phyloP scores from a whole-genome alignment of 768 basidiomycete genomes.

The Pluteus cervinus region DNA sequence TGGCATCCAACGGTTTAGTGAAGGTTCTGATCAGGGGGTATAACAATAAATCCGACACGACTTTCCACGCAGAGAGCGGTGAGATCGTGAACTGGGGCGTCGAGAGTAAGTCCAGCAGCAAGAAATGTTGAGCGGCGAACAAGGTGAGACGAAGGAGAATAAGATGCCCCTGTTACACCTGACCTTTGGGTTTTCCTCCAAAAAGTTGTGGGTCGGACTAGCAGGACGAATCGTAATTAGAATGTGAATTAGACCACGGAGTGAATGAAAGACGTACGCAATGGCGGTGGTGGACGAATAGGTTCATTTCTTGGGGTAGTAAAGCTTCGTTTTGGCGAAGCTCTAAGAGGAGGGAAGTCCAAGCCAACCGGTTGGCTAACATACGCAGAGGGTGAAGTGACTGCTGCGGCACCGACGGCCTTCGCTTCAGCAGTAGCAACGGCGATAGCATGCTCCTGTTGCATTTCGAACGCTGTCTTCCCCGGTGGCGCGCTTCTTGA shows the following conservation, averaged over 20 bases:
- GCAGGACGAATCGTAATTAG: constrained; percentile 1
- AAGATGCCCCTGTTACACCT: constrained; percentile 63
- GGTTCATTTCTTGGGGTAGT: constrained; percentile 36
- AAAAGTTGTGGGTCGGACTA: constrained; percentile 79
- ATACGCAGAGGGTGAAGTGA: constrained; percentile 5
- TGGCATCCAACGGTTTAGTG: constrained; percentile 11
- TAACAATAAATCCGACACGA: constrained; percentile 39
- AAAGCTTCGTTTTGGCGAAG: constrained; percentile 19
- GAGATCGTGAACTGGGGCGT: constrained; percentile 54
- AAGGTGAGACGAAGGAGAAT: constrained; percentile 68
- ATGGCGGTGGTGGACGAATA: constrained; percentile 54
- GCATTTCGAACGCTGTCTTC: constrained; percentile 36
- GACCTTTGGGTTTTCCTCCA: constrained; percentile 72
- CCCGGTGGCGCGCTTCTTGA: constrained; percentile 7
- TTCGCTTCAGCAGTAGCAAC: constrained; percentile 15
- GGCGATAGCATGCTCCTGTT: constrained; percentile 48
- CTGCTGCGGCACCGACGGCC: constrained; percentile 6
- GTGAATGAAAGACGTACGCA: constrained; percentile 40
- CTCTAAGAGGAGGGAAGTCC: constrained; percentile 5
- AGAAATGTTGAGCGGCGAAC: constrained; percentile 75
- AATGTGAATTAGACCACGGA: not conserved
- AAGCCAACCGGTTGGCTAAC: constrained; percentile 8
- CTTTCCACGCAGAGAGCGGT: constrained; percentile 60
- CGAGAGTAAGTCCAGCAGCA: constrained; percentile 67
- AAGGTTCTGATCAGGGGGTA: constrained; percentile 34